phyloP scores from a whole-genome alignment of 306 rosid genomes.

The Sindora glabra region DNA sequence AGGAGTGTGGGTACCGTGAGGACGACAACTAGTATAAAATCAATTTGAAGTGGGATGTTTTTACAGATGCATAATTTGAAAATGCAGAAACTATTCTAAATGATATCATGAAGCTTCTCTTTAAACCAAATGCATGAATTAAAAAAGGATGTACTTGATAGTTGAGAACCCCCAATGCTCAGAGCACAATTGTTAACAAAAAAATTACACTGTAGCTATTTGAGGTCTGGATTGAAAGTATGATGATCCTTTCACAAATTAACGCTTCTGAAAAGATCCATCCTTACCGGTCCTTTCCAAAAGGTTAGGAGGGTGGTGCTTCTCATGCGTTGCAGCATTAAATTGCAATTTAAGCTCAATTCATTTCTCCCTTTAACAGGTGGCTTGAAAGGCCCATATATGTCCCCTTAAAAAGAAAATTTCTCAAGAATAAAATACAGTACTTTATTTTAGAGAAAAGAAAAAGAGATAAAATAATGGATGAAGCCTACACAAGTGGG shows the following conservation, averaged over 20 bases:
- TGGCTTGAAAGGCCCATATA: conserved; percentile 5
- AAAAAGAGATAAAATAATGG: no score
- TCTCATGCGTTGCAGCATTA: conserved; percentile 77
- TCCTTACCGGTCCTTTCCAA: conserved; percentile 94
- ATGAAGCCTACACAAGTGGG: no score
- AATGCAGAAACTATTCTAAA: conserved; percentile 13
- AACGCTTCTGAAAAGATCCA: conserved; percentile 95
- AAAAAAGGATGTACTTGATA: no score
- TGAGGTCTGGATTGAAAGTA: conserved; percentile 56
- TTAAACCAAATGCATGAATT: no score
- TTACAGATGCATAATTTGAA: neutral
- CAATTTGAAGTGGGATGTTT: neutral
- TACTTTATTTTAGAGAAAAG: no score
- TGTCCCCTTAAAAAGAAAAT: neutral
- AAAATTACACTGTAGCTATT: conserved; percentile 74
- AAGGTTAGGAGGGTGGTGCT: conserved; percentile 93
- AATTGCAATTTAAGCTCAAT: conserved; percentile 5
- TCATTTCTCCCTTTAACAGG: neutral
- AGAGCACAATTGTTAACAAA: no score
- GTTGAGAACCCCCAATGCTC: no score
- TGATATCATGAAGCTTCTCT: no score
- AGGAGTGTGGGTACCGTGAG: neutral
- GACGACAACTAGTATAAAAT: neutral
- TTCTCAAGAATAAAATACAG: no score
- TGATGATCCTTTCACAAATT: conserved; percentile 68